phyloP scores from a whole-genome alignment of 345 rosid species.

The Geranium brycei region DNA sequence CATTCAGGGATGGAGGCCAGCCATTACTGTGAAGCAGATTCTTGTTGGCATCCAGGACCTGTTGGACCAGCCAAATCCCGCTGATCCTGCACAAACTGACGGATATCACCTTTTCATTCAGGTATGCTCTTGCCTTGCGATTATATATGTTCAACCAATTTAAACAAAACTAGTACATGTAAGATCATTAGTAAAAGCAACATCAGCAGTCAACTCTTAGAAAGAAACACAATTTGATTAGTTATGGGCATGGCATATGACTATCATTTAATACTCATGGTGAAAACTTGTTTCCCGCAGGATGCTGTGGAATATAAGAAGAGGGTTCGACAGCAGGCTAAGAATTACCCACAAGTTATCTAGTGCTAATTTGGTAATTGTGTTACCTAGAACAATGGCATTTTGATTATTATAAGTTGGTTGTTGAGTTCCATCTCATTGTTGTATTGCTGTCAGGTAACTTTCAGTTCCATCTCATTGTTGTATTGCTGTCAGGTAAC shows the following conservation, averaged over 20 bases:
- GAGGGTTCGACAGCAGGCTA: conserved; percentile 79
- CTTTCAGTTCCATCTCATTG: neutral
- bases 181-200: neutral
- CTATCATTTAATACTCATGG: too few species aligned
- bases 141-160: too few species aligned
- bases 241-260: neutral
- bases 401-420: neutral
- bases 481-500: neutral
- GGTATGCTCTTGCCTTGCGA: conserved; percentile 27
- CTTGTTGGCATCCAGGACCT: conserved; percentile 83
- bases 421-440: neutral
- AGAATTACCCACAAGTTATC: conserved; percentile 66
- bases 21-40: conserved; percentile 82
- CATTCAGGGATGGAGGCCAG: conserved; percentile 84
- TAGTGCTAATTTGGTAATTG: conserved; percentile 7
- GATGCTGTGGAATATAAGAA: conserved; percentile 72
- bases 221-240: neutral
- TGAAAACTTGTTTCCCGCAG: conserved; percentile 22
- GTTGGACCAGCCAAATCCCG: conserved; percentile 76
- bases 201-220: neutral
- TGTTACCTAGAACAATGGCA: neutral
- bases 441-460: too few species aligned
- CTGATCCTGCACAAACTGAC: conserved; percentile 86
- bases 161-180: neutral
- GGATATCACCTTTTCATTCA: conserved; percentile 85